Conservation (phyloP, 208 protist species). For the Herpetomonas muscarum region DNA sequence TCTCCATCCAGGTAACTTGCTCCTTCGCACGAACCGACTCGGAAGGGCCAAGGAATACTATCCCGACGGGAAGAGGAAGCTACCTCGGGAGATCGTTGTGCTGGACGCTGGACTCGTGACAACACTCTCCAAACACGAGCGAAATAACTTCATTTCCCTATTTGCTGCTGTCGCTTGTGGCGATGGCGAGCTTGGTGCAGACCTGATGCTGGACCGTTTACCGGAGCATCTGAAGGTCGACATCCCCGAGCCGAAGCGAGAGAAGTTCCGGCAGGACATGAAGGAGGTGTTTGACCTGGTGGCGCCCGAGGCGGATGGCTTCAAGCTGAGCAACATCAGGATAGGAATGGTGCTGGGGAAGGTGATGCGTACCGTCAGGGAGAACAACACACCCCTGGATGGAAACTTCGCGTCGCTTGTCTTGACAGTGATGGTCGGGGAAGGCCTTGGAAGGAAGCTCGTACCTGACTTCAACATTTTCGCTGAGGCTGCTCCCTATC, state of each 20-base stretch:
- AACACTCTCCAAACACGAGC: constrained; percentile 71
- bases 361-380: constrained; percentile 71
- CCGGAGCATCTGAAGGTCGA: constrained; percentile 23
- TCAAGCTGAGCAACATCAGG: constrained; percentile 75
- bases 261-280: constrained; percentile 68
- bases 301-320: constrained; percentile 58
- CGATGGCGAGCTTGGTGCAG: constrained; percentile 80
- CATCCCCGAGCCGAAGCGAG: constrained; percentile 26
- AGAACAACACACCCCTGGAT: constrained; percentile 87
- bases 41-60: constrained; percentile 31
- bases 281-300: constrained; percentile 79
- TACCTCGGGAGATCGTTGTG: constrained; percentile 67
- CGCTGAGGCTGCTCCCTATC: constrained; percentile 75
- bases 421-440: constrained; percentile 86
- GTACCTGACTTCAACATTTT: constrained; percentile 91
- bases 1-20: constrained; percentile 91
- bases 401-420: constrained; percentile 90
- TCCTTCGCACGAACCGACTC: constrained; percentile 55
- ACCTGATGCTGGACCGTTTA: constrained; percentile 89
- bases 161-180: constrained; percentile 87
- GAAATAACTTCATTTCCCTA: constrained; percentile 91
- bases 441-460: constrained; percentile 87
- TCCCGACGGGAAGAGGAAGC: constrained; percentile 59
- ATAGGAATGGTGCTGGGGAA: constrained; percentile 76
- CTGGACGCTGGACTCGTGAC: constrained; percentile 91